A percentile compares a stretch with the other conserved stretches of the same genome.
phyloP scores from a whole-genome alignment of 257 asterid genomes.

The Euphrasia confusa region DNA sequence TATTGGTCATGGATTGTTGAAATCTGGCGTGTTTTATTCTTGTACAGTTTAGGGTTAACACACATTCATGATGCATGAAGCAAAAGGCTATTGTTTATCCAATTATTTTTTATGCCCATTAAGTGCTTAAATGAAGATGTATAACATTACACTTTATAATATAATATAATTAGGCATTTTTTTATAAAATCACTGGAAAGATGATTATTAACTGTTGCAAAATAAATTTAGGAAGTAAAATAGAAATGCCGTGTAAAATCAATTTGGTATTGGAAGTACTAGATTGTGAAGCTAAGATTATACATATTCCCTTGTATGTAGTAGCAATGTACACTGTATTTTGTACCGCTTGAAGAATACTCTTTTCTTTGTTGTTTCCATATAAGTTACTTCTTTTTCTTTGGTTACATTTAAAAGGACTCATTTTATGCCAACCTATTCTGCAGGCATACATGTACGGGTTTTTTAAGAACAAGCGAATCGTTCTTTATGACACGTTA shows the following conservation, averaged over 20 bases:
- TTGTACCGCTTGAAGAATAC: conserved; percentile 9
- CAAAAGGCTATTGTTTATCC: not conserved
- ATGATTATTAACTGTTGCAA: conserved; percentile 1
- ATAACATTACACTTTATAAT: not conserved
- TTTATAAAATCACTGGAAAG: conserved; percentile 15
- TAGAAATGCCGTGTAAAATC: not conserved
- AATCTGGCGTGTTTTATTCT: not conserved
- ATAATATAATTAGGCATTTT: conserved; percentile 9
- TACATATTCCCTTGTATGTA: conserved; percentile 7
- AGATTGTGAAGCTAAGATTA: conserved; percentile 2
- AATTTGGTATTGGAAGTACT: conserved; percentile 4
- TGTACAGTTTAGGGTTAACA: not conserved
- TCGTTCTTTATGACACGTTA: conserved; percentile 93
- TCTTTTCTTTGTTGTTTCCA: not conserved
- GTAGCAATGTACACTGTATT: conserved; percentile 12
- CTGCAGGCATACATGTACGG: conserved; percentile 98
- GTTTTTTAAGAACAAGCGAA: conserved; percentile 87
- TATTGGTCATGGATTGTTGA: conserved; percentile 16
- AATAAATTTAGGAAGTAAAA: conserved; percentile 9
- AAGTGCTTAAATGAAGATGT: not conserved
- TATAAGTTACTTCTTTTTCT: conserved; percentile 15
- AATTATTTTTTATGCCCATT: not conserved
- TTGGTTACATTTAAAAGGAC: conserved; percentile 15
- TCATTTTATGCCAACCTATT: conserved; percentile 20
- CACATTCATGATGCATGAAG: conserved; percentile 3